phyloP scores from a whole-genome alignment of 2,329 filamentous ascomycete species.

The Pseudocercospora ulei region DNA sequence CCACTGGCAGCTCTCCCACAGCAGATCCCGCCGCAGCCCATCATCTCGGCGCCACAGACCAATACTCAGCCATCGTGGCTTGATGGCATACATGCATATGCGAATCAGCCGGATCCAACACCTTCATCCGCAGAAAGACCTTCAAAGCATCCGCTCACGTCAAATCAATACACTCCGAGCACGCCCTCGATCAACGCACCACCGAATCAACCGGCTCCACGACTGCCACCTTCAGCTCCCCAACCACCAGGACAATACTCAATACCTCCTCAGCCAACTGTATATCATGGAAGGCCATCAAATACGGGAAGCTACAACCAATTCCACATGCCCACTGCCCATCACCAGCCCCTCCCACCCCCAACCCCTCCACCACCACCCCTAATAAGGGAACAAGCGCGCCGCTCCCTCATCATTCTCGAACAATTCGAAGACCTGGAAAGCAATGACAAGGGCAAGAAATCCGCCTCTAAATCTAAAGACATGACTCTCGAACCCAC shows the following conservation, averaged over 20 bases:
- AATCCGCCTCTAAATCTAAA: constrained; percentile 19
- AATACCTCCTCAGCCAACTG: constrained; percentile 7
- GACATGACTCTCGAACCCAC: constrained; percentile 42
- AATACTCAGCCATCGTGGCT: constrained; percentile 33
- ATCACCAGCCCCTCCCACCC: constrained; percentile 19
- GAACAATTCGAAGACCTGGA: constrained; percentile 32
- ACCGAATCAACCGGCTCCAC: constrained; percentile 6
- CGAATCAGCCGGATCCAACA: constrained; percentile 26
- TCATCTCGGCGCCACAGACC: background rate
- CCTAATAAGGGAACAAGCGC: constrained; percentile 32
- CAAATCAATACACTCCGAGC: constrained; percentile 18
- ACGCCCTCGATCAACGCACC: constrained; percentile 17
- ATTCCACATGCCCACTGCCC: constrained; percentile 16
- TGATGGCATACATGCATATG: constrained; percentile 41
- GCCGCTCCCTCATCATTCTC: constrained; percentile 31
- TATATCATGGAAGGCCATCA: constrained; percentile 22
- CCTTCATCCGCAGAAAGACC: constrained; percentile 17
- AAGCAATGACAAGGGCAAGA: constrained; percentile 21
- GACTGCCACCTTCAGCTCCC: constrained; percentile 12
- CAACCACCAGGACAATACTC: constrained; percentile 9
- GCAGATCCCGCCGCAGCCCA: constrained; percentile 8
- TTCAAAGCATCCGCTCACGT: background rate
- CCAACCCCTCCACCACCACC: constrained; percentile 22
- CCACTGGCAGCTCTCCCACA: constrained; percentile 1
- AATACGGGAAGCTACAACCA: constrained; percentile 12